Conservation (phyloP, 2,329 filamentous ascomycete species). For the Lojkania enalia region DNA sequence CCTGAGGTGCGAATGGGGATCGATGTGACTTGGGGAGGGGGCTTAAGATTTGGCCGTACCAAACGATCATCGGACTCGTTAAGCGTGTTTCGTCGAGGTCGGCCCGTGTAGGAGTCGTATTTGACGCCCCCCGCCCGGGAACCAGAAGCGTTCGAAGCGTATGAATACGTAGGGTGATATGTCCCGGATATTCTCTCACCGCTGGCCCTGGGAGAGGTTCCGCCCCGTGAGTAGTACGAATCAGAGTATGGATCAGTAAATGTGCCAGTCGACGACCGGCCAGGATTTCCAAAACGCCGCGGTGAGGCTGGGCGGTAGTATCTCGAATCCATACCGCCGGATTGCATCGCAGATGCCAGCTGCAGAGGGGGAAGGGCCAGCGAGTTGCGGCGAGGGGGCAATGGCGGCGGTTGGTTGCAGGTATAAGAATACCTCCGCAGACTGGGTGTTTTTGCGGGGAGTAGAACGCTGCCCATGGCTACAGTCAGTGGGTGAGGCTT, state of each 20-base stretch:
- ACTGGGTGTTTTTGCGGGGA: conserved; percentile 26
- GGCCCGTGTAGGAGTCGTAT: conserved; percentile 50
- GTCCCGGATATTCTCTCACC: conserved; percentile 30
- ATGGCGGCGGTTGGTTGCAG: conserved; percentile 21
- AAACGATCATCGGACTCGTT: conserved; percentile 42
- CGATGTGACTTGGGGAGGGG: conserved; percentile 15
- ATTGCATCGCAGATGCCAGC: conserved; percentile 24
- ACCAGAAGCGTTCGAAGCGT: conserved; percentile 29
- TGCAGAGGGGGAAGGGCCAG: conserved; percentile 19
- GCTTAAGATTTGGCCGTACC: conserved; percentile 44
- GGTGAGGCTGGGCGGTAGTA: conserved; percentile 42
- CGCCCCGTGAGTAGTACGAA: conserved; percentile 34
- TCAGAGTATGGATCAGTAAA: conserved; percentile 39
- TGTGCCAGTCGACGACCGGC: conserved; percentile 42
- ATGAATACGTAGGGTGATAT: conserved; percentile 27
- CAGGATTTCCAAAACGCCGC: conserved; percentile 38
- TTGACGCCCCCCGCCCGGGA: conserved; percentile 35
- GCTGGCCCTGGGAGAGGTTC: conserved; percentile 38
- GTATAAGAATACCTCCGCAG: conserved; percentile 23
- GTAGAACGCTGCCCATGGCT: conserved; percentile 40
- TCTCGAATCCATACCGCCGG: conserved; percentile 38
- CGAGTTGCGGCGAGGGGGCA: conserved; percentile 18
- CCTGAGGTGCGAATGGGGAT: conserved; percentile 39
- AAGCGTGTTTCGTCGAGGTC: conserved; percentile 51
- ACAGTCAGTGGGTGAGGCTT: conserved; percentile 29